A percentile compares a stretch with the other conserved stretches of the same genome.
Conservation (phyloP, 805 yeast genomes). For the Pichia manshurica region DNA sequence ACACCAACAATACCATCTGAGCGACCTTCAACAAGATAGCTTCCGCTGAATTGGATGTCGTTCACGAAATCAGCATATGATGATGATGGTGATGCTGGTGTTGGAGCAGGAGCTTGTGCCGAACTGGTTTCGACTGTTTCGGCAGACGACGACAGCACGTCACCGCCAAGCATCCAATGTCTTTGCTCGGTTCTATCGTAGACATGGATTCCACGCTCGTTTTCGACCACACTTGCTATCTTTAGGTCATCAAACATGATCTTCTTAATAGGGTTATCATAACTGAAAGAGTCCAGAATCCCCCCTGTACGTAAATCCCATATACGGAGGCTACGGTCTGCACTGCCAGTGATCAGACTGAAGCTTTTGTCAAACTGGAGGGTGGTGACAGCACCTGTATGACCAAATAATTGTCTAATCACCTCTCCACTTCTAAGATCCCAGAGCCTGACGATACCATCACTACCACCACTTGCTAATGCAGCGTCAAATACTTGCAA, state of each 20-base stretch:
- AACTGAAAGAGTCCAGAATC: slow-evolving; percentile 55
- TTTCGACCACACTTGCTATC: slow-evolving; percentile 43
- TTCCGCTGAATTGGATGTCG: slow-evolving; percentile 42
- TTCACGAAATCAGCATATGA: slow-evolving; percentile 16
- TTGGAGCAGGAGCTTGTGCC: slow-evolving; percentile 19
- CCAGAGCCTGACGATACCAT: slow-evolving; percentile 72
- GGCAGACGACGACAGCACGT: slow-evolving; percentile 19
- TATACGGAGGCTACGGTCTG: slow-evolving; percentile 56
- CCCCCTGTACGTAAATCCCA: slow-evolving; percentile 74
- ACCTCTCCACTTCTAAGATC: slow-evolving; percentile 68
- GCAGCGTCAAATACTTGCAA: slow-evolving; percentile 72
- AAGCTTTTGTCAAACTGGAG: slow-evolving; percentile 59
- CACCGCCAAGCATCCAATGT: slow-evolving; percentile 50
- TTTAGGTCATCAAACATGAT: slow-evolving; percentile 55
- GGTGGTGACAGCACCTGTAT: slow-evolving; percentile 61
- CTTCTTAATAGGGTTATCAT: slow-evolving; percentile 48
- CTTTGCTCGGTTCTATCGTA: slow-evolving; percentile 50
- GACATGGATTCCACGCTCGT: slow-evolving; percentile 45
- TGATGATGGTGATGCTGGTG: slow-evolving; percentile 23
- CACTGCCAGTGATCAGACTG: slow-evolving; percentile 56
- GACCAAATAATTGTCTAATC: slow-evolving; percentile 56
- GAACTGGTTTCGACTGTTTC: neutral
- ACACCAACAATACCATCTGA: slow-evolving; percentile 53
- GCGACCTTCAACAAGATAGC: slow-evolving; percentile 63
- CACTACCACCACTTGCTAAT: slow-evolving; percentile 71